phyloP scores from a whole-genome alignment of 352 stramenopile genomes.

The Pythium brachiatum region DNA sequence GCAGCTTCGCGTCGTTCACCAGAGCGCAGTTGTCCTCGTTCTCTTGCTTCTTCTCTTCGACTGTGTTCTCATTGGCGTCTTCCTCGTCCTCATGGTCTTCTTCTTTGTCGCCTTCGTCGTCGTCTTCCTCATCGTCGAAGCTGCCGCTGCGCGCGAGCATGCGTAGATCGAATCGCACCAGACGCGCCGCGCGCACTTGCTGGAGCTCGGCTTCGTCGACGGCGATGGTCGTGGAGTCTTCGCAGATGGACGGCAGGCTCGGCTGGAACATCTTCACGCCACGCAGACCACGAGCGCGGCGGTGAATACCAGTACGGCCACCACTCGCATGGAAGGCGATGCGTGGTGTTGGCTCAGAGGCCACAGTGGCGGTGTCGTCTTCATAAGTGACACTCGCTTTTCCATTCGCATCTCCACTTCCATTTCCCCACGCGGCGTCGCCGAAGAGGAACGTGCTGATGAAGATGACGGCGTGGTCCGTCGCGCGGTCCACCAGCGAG shows the following conservation, averaged over 20 bases:
- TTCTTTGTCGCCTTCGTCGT: not conserved
- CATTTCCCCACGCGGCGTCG: not conserved
- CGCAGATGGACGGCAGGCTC: not conserved
- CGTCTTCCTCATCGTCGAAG: not conserved
- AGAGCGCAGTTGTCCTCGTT: not conserved
- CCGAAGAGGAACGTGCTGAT: constrained; percentile 2
- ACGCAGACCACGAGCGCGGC: not conserved
- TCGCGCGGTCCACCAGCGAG: not conserved
- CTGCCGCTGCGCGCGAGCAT: not conserved
- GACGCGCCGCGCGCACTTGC: not conserved
- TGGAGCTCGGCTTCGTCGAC: not conserved
- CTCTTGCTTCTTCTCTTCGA: not conserved
- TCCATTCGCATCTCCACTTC: too few species aligned
- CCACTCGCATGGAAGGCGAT: not conserved
- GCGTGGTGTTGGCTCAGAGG: not conserved
- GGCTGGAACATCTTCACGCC: not conserved
- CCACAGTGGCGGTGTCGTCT: not conserved
- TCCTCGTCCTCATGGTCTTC: not conserved
- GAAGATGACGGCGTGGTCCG: not conserved
- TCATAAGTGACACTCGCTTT: too few species aligned
- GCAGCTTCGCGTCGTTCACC: not conserved
- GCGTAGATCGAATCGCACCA: not conserved
- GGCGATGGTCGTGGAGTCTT: not conserved
- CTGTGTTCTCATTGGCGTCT: not conserved
- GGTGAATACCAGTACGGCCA: not conserved